Evolutionary conservation across 2,329 filamentous ascomycete genomes (phyloP), one percentile per base, ranked within the genome.

Genomic region (Sphaceloma murrayae): DNA sequence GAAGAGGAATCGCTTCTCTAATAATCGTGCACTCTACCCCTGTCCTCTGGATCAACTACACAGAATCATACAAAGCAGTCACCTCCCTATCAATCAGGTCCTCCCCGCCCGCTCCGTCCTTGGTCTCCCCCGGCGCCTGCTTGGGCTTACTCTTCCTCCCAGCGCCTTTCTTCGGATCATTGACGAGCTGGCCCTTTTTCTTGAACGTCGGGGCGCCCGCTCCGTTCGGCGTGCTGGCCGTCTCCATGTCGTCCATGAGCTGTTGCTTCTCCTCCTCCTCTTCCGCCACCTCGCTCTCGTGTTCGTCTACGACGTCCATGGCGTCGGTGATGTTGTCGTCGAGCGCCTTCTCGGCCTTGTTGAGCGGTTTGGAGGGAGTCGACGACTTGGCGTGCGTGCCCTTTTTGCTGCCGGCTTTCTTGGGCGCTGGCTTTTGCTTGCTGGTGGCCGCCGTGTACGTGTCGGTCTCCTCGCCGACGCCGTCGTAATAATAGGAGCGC

Each of bases 161-260:
- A 21, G 34, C 34, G 3, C 34, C 34, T 5, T 11, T 8, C 3
- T 14, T n/a, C 19, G 9, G 8, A 14, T 22, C 19, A 5, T 38
- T 38, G 11, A 17, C 34, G 3, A 38, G 18, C 34, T 38, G 14
- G 16, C 34, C 34, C 34, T 38, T 38, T 18, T 38, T 38, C 17
- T 38, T 18, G 11, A 38, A 38, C 3, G 34, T 38, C 2, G 34
- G 34, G 5, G 14, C 18, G 18, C 16, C 34, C 2, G 13, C 34
- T 2, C 34, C 19, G 5, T 19, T 18, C 9, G 16, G 34, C 24
- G 24, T 27, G 24, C 24, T 27, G 24, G 24, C 6, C n/a, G n/a
- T n/a, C n/a, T n/a, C n/a, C 6, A 27, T 11, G 34, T 13, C 19
- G 10, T 38, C 34, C 13, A 39, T 19, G 19, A 14, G n/a, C 11